phyloP scores from a whole-genome alignment of 345 rosid genomes.

The Ceriops tagal region DNA sequence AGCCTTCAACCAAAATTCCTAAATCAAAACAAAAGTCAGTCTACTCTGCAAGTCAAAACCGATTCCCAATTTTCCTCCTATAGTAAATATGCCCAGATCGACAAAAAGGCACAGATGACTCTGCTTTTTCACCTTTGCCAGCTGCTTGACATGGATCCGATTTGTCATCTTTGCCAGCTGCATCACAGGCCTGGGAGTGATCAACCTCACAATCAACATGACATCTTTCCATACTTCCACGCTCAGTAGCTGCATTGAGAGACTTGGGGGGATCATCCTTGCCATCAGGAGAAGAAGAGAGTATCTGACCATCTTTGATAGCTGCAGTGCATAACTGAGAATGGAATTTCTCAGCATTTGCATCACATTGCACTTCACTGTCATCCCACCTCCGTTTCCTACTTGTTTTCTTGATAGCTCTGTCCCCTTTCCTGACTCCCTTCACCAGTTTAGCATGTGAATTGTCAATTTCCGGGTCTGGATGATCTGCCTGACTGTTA shows the following conservation, averaged over 20 bases:
- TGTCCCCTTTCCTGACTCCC: slow-evolving; percentile 12
- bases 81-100: too few relatives aligned
- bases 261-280: slow-evolving; percentile 50
- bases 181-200: slow-evolving; percentile 6
- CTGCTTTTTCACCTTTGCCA: slow-evolving; percentile 28
- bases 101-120: slow-evolving; percentile 7
- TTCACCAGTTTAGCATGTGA: slow-evolving; percentile 11
- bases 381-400: slow-evolving; percentile 13
- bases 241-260: slow-evolving; percentile 46
- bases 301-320: slow-evolving; percentile 6
- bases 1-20: too few relatives aligned
- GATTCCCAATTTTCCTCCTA: too few relatives aligned
- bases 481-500: slow-evolving; percentile 6
- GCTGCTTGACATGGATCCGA: slow-evolving; percentile 40
- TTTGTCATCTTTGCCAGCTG: slow-evolving; percentile 31
- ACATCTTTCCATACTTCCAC: slow-evolving; percentile 42
- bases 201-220: slow-evolving; percentile 31
- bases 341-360: slow-evolving; percentile 1
- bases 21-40: too few relatives aligned
- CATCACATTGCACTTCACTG: not conserved
- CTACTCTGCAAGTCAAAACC: too few relatives aligned
- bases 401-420: slow-evolving; percentile 9
- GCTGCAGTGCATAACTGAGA: not conserved
- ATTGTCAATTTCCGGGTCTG: not conserved
- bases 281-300: slow-evolving; percentile 15